phyloP scores from a whole-genome alignment of 23 red algal genomes.

The Gracilariopsis chorda region DNA sequence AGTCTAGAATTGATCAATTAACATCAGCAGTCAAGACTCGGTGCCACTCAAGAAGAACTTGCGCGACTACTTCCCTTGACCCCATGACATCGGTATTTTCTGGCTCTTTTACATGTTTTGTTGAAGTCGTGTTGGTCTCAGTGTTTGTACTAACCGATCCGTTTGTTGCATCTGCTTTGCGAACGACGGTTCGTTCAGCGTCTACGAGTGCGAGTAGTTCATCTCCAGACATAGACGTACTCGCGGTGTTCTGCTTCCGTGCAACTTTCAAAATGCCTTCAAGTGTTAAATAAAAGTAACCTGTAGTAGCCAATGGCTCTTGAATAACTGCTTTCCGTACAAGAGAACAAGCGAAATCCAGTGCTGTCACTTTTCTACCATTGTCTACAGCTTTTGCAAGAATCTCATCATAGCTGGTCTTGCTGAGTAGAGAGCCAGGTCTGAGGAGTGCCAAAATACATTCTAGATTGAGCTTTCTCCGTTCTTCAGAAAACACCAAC shows the following conservation, averaged over 20 bases:
- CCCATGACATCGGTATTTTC: slow-evolving; percentile 5
- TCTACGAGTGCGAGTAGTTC: slow-evolving; percentile 61
- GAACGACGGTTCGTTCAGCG: slow-evolving; percentile 15
- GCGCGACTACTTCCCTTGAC: slow-evolving; percentile 22
- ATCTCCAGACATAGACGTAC: slow-evolving; percentile 22
- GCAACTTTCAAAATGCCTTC: slow-evolving; percentile 75
- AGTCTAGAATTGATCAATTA: slow-evolving; percentile 26
- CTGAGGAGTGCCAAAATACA: slow-evolving; percentile 56
- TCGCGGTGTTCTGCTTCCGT: neutral
- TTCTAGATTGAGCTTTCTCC: slow-evolving; percentile 58
- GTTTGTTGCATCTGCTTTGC: neutral
- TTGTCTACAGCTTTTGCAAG: slow-evolving; percentile 76
- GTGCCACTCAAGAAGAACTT: slow-evolving; percentile 58
- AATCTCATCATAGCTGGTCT: slow-evolving; percentile 72
- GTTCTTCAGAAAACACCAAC: slow-evolving; percentile 76
- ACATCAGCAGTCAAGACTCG: slow-evolving; percentile 32
- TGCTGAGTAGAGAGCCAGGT: slow-evolving; percentile 50
- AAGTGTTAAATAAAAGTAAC: slow-evolving; percentile 64
- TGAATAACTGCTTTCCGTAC: slow-evolving; percentile 66
- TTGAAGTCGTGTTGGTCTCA: neutral
- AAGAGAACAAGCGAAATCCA: slow-evolving; percentile 76
- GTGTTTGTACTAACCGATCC: neutral
- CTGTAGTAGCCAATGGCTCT: slow-evolving; percentile 68
- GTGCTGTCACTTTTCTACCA: slow-evolving; percentile 62
- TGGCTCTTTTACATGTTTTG: slow-evolving; percentile 12